Base-by-base conservation (phyloP, 78 protist genomes). In the Dictyostelium capitatum region DNA sequence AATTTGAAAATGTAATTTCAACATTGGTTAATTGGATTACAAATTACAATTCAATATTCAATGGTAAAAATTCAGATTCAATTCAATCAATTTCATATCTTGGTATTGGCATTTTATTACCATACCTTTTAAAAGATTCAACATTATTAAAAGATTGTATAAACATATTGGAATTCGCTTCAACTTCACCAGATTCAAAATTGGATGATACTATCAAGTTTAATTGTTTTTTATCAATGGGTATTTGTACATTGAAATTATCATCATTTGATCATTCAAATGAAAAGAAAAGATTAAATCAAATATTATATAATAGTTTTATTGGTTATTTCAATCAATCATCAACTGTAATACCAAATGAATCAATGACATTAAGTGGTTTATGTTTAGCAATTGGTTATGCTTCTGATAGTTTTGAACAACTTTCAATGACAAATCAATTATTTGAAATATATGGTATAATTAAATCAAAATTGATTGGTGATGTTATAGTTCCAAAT, bases 61-160 rank as follows among this genome's bases (percentile, higher is more conserved):
- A 62, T 62, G 70, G 70, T 23, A 28, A 54, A 46, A 54, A 79
- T 10, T 14, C 25, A 9, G 70, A 79, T 6, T 19, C 37, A 4
- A 25, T 80, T 46, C 32, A 50, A 43, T 14, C 32, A 0, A 57
- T 84, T 0, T 37, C 54, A 28, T 77, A 57, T 64, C 32, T 74
- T 6, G 93, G 85, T n/a, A 28, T 87, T 5, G 74, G 74, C 23
- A 43, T 30, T 17, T n/a, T 87, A 47, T 28, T 48, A 9, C 53
- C 93, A 25, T 37, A 17, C 32, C 59, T 87, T 11, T 37, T 56
- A 8, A 69, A 75, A 14, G 93, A 87, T 50, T 75, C 83, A 62
- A 69, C 84, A 10, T 20, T 87, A 19, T 11, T 77, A 6, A 56
- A 79, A 56, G 72, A 79, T 2, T 53, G 46, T 41, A 41, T 79